phyloP scores from a whole-genome alignment of 768 basidiomycete genomes.

The Lactarius psammicola region DNA sequence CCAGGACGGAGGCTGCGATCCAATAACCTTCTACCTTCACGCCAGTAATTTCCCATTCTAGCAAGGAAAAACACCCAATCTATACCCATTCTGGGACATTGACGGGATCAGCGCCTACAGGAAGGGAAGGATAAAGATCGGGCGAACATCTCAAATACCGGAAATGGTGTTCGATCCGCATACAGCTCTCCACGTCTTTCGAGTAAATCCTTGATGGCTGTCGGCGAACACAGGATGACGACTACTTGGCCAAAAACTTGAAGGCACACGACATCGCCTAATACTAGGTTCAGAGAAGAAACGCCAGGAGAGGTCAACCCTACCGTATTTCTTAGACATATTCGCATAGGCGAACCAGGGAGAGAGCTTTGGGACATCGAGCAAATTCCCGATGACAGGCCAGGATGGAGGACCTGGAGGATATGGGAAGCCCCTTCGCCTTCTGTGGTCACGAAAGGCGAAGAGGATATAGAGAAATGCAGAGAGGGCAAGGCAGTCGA shows the following conservation, averaged over 20 bases:
- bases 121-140: too few relatives aligned
- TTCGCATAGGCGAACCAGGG: conserved; percentile 6
- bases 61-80: conserved; percentile 2
- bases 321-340: conserved; percentile 15
- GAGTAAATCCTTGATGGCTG: conserved; percentile 2
- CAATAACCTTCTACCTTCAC: conserved; percentile 1
- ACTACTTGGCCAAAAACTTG: not conserved
- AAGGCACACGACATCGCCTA: conserved; percentile 10
- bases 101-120: too few relatives aligned
- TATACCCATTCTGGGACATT: not conserved
- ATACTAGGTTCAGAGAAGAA: not conserved
- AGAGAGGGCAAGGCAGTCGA: too few relatives aligned
- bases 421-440: too few relatives aligned
- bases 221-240: not conserved
- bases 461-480: too few relatives aligned
- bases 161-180: conserved; percentile 9
- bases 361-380: too few relatives aligned
- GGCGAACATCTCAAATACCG: conserved; percentile 14
- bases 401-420: too few relatives aligned
- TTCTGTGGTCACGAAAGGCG: too few relatives aligned
- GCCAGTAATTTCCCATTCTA: conserved; percentile 6
- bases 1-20: conserved; percentile 12
- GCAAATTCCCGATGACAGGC: too few relatives aligned
- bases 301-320: not conserved
- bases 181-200: conserved; percentile 11